Base-by-base conservation (phyloP, 306 rosid species). In the Inga leiocalycina region DNA sequence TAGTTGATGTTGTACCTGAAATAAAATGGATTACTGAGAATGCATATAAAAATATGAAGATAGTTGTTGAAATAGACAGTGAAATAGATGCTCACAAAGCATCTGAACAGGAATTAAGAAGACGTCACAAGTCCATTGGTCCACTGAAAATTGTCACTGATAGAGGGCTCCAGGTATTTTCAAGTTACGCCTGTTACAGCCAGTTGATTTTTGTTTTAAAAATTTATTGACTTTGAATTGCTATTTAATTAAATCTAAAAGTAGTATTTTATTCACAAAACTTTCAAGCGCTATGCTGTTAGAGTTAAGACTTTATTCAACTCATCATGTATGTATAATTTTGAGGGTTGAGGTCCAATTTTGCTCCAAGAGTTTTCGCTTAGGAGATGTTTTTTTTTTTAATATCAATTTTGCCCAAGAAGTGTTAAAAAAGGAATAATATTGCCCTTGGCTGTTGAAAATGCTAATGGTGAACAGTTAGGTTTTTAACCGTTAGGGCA, bases 1-100 rank as follows among this genome's bases (percentile, higher is more conserved):
- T 90, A 77, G 98, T 90, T 83, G 99, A 95, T 87, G 90, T 95
- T 81, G 92, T 87, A 57, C 99, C 98, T 49, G 93, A 91, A 87
- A 86, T 95, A 78, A 93, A 90, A 89, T 95, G 99, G 99, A 75
- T 83, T 82, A 88, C 91, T 39, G 97, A 93, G 51, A 79, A 92
- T 24, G 97, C 91, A 73, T 93, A 93, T 89, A 93, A 90, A 87
- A 93, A 91, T 82, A 76, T 95, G 94, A 93, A 93, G 90, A 77
- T 95, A 76, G 89, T 88, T 71, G 98, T 95, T 79, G 96, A 95
- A 87, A 86, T 91, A 85, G 99, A 90, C 76, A 88, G 88, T 16
- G 99, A 95, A n/a, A 86, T 95, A 79, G 90, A 88, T 86, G 96
- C 97, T 76, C 85, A 87, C 32, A 90, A 11, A 80, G 87, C 90